These are phyloP conservation scores for Fraxinus angustifolia DNA, from an alignment of 305 asterid species.

Conservation along the genomic window DNA sequence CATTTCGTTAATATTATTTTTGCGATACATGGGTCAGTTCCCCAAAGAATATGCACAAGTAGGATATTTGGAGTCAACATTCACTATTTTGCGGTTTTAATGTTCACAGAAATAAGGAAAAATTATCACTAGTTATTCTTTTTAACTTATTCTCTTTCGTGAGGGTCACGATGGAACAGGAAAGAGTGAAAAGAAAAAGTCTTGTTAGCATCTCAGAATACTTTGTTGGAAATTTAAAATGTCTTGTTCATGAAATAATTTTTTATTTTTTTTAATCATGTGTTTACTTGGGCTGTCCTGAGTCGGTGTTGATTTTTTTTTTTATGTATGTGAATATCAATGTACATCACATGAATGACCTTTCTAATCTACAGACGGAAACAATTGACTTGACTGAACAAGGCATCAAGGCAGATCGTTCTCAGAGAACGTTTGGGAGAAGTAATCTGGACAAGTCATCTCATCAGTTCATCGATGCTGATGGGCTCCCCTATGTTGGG, in stretches of 20 bases:
- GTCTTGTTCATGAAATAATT: neutral
- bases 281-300: neutral
- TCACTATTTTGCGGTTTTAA: neutral
- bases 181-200: neutral
- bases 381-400: constrained; percentile 73
- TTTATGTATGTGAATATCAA: neutral
- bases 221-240: neutral
- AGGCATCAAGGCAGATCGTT: constrained; percentile 39
- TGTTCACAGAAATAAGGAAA: neutral
- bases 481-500: constrained; percentile 95
- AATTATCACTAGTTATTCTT: neutral
- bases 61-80: neutral
- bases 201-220: neutral
- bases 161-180: neutral
- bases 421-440: constrained; percentile 60
- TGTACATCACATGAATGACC: constrained; percentile 9
- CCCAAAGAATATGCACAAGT: neutral
- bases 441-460: constrained; percentile 57
- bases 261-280: neutral
- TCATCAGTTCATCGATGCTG: constrained; percentile 66
- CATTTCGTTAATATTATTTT: neutral
- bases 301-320: neutral
- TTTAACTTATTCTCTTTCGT: neutral
- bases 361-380: constrained; percentile 65
- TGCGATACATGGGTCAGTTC: neutral